These are phyloP conservation scores for Dysphania ambrosioides DNA, from an alignment of 148 eudicot genomes.

Conservation along the genomic window DNA sequence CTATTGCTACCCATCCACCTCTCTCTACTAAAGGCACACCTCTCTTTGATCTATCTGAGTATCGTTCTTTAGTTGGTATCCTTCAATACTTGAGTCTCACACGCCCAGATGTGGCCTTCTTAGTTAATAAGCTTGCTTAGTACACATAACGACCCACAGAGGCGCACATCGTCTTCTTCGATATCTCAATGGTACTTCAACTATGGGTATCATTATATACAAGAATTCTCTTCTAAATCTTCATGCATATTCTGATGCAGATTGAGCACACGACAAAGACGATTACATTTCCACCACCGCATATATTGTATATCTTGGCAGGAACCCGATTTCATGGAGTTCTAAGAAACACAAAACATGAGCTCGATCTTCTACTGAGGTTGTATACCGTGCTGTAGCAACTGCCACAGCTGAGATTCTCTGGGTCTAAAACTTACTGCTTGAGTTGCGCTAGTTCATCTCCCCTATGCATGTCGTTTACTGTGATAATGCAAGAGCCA, in stretches of 20 bases:
- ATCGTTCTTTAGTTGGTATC: neutral
- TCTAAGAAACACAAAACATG: neutral
- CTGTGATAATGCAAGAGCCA: neutral
- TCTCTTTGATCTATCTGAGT: too few relatives aligned
- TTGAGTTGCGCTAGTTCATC: neutral
- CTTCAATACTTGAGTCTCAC: conserved; percentile 3
- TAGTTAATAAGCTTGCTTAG: conserved; percentile 1
- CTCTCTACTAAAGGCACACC: too few relatives aligned
- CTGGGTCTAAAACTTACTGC: neutral
- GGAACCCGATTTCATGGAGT: neutral
- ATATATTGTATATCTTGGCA: neutral
- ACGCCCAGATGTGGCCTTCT: neutral
- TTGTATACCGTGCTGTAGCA: neutral
- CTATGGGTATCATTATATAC: neutral
- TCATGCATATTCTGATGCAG: neutral
- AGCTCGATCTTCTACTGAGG: neutral
- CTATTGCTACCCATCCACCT: too few relatives aligned
- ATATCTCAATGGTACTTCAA: neutral
- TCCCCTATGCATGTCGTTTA: neutral
- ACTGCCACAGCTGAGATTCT: neutral
- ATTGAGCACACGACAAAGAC: too few relatives aligned
- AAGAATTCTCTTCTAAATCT: neutral
- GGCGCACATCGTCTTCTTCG: neutral
- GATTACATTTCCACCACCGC: neutral
- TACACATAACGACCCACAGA: neutral